phyloP scores from a whole-genome alignment of 208 protist species.

The Leptomonas seymouri region DNA sequence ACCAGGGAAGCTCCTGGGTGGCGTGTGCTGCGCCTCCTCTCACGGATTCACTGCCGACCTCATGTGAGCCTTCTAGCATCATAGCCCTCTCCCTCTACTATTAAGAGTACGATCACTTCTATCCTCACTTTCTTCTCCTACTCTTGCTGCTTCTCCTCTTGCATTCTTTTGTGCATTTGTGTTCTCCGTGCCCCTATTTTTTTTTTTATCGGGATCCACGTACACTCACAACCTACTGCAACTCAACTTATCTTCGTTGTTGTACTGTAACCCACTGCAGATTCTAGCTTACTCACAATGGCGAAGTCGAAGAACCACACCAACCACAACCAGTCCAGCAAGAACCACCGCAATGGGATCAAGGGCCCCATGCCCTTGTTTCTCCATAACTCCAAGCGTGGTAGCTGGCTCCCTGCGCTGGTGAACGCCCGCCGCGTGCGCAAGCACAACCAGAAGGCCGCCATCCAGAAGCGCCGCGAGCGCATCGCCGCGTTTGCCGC shows the following conservation, averaged over 20 bases:
- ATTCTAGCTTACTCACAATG: slow-evolving; percentile 48
- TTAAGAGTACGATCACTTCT: no score
- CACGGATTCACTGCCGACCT: no score
- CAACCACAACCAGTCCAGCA: slow-evolving; percentile 93
- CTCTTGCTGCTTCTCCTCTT: no score
- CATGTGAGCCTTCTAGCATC: no score
- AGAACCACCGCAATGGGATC: slow-evolving; percentile 93
- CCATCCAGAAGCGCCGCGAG: slow-evolving; percentile 74
- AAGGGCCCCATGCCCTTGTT: slow-evolving; percentile 75
- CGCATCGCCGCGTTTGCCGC: slow-evolving; percentile 62
- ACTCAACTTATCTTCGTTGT: neutral
- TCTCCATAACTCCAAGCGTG: slow-evolving; percentile 83
- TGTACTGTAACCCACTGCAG: neutral
- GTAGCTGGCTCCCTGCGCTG: slow-evolving; percentile 78
- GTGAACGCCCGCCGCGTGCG: slow-evolving; percentile 84
- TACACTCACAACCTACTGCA: no score
- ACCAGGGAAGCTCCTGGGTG: no score
- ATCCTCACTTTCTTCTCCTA: no score
- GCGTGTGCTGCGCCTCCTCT: no score
- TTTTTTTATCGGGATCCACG: no score
- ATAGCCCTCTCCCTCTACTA: no score
- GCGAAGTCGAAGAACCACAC: slow-evolving; percentile 95
- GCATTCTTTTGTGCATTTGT: no score
- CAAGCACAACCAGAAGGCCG: slow-evolving; percentile 90
- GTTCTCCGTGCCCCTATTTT: no score